Base-by-base conservation (phyloP, 495 filamentous ascomycete species). In the Xylaria grammica region DNA sequence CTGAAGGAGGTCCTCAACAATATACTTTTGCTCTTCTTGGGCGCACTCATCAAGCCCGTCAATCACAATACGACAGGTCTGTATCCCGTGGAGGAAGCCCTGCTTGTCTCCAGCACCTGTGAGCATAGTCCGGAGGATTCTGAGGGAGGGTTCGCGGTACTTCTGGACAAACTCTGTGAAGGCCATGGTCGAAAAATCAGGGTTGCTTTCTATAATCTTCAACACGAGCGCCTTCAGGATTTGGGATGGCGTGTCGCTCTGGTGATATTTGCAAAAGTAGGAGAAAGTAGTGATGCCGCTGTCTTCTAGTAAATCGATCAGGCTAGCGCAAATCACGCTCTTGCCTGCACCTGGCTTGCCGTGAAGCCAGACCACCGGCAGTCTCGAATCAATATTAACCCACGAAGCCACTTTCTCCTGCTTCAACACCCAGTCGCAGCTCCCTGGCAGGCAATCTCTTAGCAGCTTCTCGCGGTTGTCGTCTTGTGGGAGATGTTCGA, bases 311-410 rank as follows among this genome's bases (percentile, higher is more conserved):
- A n/a, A 61, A n/a, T 46, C 54, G 30, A 42, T 66, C 30, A 15
- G 62, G 32, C 27, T 36, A 30, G 17, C 44, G n/a, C 24, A 51
- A 19, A 44, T 20, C 46, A 45, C 34, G 40, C 54, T 57, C 48
- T 56, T 57, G 49, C 67, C 67, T 48, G 67, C 58, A 48, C 67
- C 67, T 29, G 64, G 67, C n/a, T 57, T 69, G 7, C 67, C 67
- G 19, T 64, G 51, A 13, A 69, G 27, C 67, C 67, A 69, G n/a
- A 67, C 24, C 13, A 63, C 49, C 9, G 63, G 52, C 11, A 63
- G 11, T 20, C 48, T 56, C 27, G 38, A 32, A 20, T 26, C 42
- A 52, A 46, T 40, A 20, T 66, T 34, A 40, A 50, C 57, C 67
- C 67, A 69, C 7, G 58, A n/a, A n/a, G 46, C 42, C 22, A 67